These are phyloP conservation scores for Phytophthora podocarpi DNA, from an alignment of 352 stramenopile species.

Conservation along the genomic window DNA sequence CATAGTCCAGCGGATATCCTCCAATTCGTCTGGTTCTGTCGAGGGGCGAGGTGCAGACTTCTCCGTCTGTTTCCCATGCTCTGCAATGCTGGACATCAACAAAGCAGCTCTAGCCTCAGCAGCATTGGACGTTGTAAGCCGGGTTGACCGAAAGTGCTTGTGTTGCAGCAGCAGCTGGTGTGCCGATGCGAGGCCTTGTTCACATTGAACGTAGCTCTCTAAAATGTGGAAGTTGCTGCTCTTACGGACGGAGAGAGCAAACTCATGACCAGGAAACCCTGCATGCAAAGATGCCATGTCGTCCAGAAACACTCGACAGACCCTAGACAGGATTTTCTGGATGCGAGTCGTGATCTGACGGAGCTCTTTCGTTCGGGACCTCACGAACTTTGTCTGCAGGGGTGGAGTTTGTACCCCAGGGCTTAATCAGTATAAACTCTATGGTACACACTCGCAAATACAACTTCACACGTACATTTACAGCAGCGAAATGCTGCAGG, in stretches of 20 bases:
- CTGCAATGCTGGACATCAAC: constrained; percentile 3
- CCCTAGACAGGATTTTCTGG: constrained; percentile 40
- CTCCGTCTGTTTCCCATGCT: background rate
- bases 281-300: constrained; percentile 42
- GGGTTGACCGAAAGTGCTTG: constrained; percentile 50
- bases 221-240: constrained; percentile 71
- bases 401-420: too few species aligned
- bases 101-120: constrained; percentile 27
- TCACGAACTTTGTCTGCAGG: constrained; percentile 29
- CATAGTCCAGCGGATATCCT: constrained; percentile 74
- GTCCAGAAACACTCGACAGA: constrained; percentile 47
- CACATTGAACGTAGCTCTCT: constrained; percentile 55
- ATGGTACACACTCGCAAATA: background rate
- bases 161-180: constrained; percentile 54
- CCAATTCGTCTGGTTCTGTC: constrained; percentile 33
- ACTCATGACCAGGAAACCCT: constrained; percentile 56
- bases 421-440: background rate
- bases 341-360: constrained; percentile 28
- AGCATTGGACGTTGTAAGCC: constrained; percentile 8
- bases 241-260: constrained; percentile 56
- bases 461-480: constrained; percentile 45
- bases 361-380: constrained; percentile 32
- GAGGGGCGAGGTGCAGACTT: constrained; percentile 3
- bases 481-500: constrained; percentile 35
- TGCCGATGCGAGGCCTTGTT: constrained; percentile 54